Percentiles rank a stretch among this genome's conserved stretches.
These are phyloP conservation scores for Yarrowia sp. DNA, from an alignment of 805 yeast species.

Conservation along the genomic window DNA sequence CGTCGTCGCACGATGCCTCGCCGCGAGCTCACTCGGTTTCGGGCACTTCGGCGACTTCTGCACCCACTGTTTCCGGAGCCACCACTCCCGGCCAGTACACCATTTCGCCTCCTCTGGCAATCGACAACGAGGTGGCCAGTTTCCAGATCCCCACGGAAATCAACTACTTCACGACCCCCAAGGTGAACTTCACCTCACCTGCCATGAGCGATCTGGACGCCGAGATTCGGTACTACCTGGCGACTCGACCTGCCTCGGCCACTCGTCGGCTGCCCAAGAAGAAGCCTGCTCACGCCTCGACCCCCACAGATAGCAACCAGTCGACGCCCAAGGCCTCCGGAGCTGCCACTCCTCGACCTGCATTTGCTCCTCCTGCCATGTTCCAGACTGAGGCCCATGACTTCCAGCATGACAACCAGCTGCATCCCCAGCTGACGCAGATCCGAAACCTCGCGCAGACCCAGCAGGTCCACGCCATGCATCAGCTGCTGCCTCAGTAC, in stretches of 20 bases:
- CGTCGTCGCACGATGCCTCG: not conserved
- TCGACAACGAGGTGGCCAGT: constrained; percentile 8
- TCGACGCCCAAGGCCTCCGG: constrained; percentile 13
- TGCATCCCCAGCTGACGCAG: constrained; percentile 21
- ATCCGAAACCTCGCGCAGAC: constrained; percentile 17
- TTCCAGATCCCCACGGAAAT: constrained; percentile 3
- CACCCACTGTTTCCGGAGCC: not conserved
- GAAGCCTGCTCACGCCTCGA: not conserved
- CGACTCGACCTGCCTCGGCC: not conserved
- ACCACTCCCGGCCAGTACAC: constrained; percentile 7
- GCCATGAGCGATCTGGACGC: constrained; percentile 17
- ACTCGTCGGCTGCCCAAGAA: not conserved
- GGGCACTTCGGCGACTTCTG: not conserved
- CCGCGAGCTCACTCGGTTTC: not conserved
- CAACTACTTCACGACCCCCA: constrained; percentile 19
- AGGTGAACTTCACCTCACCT: constrained; percentile 12
- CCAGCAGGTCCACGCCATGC: constrained; percentile 16
- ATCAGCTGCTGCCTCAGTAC: constrained; percentile 23
- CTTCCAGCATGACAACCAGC: constrained; percentile 8
- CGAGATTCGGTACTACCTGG: constrained; percentile 14
- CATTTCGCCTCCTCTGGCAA: constrained; percentile 11
- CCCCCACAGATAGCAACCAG: not conserved
- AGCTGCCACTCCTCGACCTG: constrained; percentile 9
- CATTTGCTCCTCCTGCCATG: constrained; percentile 13
- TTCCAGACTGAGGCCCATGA: constrained; percentile 17